A percentile compares a stretch with the other conserved stretches of the same genome.
phyloP scores from a whole-genome alignment of 2,329 filamentous ascomycete genomes.

The Plectosphaerella cucumerina region DNA sequence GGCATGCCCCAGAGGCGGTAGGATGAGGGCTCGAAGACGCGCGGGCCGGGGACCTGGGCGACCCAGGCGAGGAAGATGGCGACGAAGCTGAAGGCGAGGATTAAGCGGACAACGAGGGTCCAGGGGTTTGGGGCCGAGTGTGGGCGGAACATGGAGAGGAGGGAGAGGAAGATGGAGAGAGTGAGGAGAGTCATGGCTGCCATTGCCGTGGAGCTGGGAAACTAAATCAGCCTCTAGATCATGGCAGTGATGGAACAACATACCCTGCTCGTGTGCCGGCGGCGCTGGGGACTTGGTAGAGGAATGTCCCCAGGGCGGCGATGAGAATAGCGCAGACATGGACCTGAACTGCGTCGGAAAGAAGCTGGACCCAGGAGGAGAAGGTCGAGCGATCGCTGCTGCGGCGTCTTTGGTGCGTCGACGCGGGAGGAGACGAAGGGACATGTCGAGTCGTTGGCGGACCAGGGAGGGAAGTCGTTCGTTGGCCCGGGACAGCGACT shows the following conservation, averaged over 20 bases:
- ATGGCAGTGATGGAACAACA: neutral
- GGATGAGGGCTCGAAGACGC: neutral
- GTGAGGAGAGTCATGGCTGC: conserved; percentile 24
- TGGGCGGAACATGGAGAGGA: conserved; percentile 24
- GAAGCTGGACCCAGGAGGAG: conserved; percentile 17
- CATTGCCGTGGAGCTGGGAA: conserved; percentile 21
- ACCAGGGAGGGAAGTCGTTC: neutral
- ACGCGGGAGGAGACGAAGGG: conserved; percentile 5
- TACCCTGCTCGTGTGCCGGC: conserved; percentile 10
- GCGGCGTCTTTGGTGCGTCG: conserved; percentile 6
- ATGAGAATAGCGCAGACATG: conserved; percentile 24
- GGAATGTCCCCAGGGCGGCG: conserved; percentile 26
- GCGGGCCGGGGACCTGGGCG: conserved; percentile 8
- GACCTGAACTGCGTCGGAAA: conserved; percentile 24
- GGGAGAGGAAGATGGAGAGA: conserved; percentile 29
- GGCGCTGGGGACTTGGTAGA: conserved; percentile 19
- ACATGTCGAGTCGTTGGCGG: too few relatives aligned
- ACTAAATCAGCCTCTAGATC: neutral
- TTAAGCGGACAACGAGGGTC: conserved; percentile 23
- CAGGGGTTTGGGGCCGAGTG: conserved; percentile 19
- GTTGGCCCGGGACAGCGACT: neutral
- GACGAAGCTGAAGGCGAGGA: conserved; percentile 27
- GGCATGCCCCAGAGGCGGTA: conserved; percentile 1
- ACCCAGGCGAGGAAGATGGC: conserved; percentile 30
- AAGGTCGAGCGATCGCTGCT: neutral